A percentile compares a stretch with the other conserved stretches of the same genome.
Evolutionary conservation across 2,329 filamentous ascomycete genomes (phyloP).

Genomic region (Stagonosporopsis chrysanthemi): DNA sequence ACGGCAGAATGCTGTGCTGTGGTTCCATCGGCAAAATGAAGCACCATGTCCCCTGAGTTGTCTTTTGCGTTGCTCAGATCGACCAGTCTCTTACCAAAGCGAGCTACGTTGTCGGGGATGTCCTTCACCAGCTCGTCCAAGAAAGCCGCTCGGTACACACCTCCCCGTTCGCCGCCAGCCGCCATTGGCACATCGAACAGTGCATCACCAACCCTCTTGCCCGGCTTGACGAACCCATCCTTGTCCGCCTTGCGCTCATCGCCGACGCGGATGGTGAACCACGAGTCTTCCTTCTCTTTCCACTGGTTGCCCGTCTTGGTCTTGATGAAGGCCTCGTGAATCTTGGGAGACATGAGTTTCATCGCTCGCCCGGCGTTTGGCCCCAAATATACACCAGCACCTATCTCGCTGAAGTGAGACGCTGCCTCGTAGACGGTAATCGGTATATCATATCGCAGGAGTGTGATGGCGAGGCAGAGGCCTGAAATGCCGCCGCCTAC

Average conservation of each 20-base stretch:
- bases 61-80: slow-evolving; percentile 40
- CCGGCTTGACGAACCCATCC: slow-evolving; percentile 37
- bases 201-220: slow-evolving; percentile 41
- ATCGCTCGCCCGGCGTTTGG: slow-evolving; percentile 65
- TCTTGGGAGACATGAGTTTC: slow-evolving; percentile 58
- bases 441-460: slow-evolving; percentile 56
- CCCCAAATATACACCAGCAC: slow-evolving; percentile 65
- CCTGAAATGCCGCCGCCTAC: slow-evolving; percentile 68
- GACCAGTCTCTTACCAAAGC: slow-evolving; percentile 54
- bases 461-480: slow-evolving; percentile 61
- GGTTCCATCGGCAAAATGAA: slow-evolving; percentile 58
- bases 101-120: slow-evolving; percentile 54
- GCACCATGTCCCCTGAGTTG: slow-evolving; percentile 44
- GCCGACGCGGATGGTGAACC: slow-evolving; percentile 45
- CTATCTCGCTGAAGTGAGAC: slow-evolving; percentile 63
- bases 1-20: slow-evolving; percentile 58
- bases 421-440: slow-evolving; percentile 66
- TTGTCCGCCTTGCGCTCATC: slow-evolving; percentile 42
- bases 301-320: slow-evolving; percentile 51
- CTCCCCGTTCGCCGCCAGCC: slow-evolving; percentile 37
- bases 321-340: slow-evolving; percentile 51
- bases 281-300: slow-evolving; percentile 32
- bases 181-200: slow-evolving; percentile 40
- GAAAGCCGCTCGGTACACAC: slow-evolving; percentile 59
- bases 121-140: slow-evolving; percentile 60